These are phyloP conservation scores for Anisogramma anomala DNA, from an alignment of 2,329 filamentous ascomycete species.

Conservation along the genomic window DNA sequence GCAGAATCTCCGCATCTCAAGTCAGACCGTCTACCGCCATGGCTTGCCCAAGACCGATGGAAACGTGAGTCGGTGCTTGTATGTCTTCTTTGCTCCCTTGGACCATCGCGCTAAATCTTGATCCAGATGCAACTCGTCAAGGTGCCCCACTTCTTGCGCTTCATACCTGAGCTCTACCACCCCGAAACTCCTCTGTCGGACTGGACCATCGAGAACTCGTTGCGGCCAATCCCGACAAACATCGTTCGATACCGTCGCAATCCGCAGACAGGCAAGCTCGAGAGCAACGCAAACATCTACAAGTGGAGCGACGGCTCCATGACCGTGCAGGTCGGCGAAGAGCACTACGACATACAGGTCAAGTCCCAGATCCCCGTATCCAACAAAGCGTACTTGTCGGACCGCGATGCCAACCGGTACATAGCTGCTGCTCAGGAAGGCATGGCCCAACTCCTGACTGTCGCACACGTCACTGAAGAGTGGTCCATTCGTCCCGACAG, in stretches of 20 bases:
- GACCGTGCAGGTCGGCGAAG: conserved; percentile 62
- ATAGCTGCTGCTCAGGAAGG: conserved; percentile 59
- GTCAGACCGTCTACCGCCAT: conserved; percentile 54
- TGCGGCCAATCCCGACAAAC: conserved; percentile 45
- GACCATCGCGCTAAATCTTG: conserved; percentile 15
- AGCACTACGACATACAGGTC: conserved; percentile 63
- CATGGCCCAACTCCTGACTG: conserved; percentile 57
- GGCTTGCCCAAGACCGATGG: conserved; percentile 60
- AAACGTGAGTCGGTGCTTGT: conserved; percentile 38
- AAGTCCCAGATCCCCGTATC: conserved; percentile 55
- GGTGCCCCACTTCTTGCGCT: conserved; percentile 60
- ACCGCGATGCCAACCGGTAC: conserved; percentile 65
- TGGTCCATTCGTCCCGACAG: conserved; percentile 54
- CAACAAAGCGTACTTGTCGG: conserved; percentile 50
- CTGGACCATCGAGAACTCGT: conserved; percentile 42
- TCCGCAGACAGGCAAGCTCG: conserved; percentile 50
- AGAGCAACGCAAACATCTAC: conserved; percentile 65
- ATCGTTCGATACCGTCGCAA: conserved; percentile 61
- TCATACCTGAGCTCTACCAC: conserved; percentile 57
- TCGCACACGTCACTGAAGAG: conserved; percentile 65
- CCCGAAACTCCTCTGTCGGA: conserved; percentile 51
- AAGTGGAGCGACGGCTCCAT: conserved; percentile 71
- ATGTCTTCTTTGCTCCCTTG: background rate
- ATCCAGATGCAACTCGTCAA: conserved; percentile 55
- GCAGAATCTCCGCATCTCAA: background rate